Percentiles rank a stretch among this genome's conserved stretches.
Conservation (phyloP, 1,139 yeast species). For the Pneumocystis sp. region DNA sequence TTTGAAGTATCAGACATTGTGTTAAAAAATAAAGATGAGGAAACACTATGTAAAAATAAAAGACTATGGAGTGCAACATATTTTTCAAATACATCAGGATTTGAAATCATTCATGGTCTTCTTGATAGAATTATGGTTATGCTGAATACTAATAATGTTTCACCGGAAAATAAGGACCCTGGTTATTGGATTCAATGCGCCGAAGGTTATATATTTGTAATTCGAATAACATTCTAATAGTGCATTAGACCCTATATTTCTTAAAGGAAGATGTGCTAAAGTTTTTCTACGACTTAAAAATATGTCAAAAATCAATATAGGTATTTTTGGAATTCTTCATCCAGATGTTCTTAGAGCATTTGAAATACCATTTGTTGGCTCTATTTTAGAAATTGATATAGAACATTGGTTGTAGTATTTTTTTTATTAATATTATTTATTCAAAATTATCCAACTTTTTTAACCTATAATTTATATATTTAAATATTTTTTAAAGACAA, state of each 20-base stretch:
- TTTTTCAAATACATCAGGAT: slow-evolving; percentile 91
- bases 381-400: slow-evolving; percentile 77
- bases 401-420: slow-evolving; percentile 53
- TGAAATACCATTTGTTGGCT: slow-evolving; percentile 86
- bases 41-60: slow-evolving; percentile 82
- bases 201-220: slow-evolving; percentile 31
- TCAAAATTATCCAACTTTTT: background rate
- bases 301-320: slow-evolving; percentile 35
- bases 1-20: slow-evolving; percentile 94
- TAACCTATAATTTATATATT: background rate
- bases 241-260: slow-evolving; percentile 43
- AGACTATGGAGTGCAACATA: slow-evolving; percentile 90
- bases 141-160: slow-evolving; percentile 57
- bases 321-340: slow-evolving; percentile 84
- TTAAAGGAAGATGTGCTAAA: slow-evolving; percentile 96
- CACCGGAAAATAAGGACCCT: slow-evolving; percentile 41
- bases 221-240: background rate
- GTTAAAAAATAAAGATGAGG: slow-evolving; percentile 60
- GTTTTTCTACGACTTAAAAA: slow-evolving; percentile 52
- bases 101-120: slow-evolving; percentile 86
- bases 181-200: slow-evolving; percentile 42
- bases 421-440: background rate
- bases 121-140: slow-evolving; percentile 94
- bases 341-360: slow-evolving; percentile 80
- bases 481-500: background rate